Percentiles rank a stretch among this genome's conserved stretches.
phyloP scores from a whole-genome alignment of 768 basidiomycete genomes.

The Tylopilus rubrobrunneus region DNA sequence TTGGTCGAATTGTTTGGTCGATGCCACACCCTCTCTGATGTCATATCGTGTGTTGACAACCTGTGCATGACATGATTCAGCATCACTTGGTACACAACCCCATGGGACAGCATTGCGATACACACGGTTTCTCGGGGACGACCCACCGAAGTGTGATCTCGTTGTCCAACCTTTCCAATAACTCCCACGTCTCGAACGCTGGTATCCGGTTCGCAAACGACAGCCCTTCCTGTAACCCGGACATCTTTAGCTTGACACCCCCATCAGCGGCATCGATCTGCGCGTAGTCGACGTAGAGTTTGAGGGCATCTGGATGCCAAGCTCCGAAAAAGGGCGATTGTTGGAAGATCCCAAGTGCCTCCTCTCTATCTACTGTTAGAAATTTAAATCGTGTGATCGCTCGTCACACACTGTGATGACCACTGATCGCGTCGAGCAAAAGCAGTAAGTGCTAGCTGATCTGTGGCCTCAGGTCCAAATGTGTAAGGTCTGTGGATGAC shows the following conservation, averaged over 20 bases:
- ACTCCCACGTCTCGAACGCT: constrained; percentile 25
- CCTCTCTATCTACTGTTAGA: constrained; percentile 41
- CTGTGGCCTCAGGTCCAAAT: neutral
- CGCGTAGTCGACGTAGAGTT: constrained; percentile 58
- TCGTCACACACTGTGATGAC: constrained; percentile 48
- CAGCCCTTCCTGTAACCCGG: constrained; percentile 59
- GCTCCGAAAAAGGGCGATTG: constrained; percentile 61
- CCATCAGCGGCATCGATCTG: constrained; percentile 35
- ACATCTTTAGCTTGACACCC: constrained; percentile 59
- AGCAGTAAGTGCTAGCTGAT: constrained; percentile 37
- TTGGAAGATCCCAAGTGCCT: constrained; percentile 48
- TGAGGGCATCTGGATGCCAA: constrained; percentile 66
- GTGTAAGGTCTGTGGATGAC: constrained; percentile 42
- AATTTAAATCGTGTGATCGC: neutral
- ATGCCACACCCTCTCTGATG: constrained; percentile 26
- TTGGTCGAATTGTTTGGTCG: constrained; percentile 29
- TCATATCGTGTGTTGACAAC: constrained; percentile 7
- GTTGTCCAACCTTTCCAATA: constrained; percentile 25
- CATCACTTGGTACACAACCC: neutral
- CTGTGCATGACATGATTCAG: constrained; percentile 11
- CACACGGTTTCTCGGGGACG: constrained; percentile 21
- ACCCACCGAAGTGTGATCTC: constrained; percentile 29
- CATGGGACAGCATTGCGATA: neutral
- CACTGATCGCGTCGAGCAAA: constrained; percentile 59
- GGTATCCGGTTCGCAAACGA: constrained; percentile 48